Base-by-base conservation (phyloP, 116 monocot genomes). In the Trichopus zeylanicus region DNA sequence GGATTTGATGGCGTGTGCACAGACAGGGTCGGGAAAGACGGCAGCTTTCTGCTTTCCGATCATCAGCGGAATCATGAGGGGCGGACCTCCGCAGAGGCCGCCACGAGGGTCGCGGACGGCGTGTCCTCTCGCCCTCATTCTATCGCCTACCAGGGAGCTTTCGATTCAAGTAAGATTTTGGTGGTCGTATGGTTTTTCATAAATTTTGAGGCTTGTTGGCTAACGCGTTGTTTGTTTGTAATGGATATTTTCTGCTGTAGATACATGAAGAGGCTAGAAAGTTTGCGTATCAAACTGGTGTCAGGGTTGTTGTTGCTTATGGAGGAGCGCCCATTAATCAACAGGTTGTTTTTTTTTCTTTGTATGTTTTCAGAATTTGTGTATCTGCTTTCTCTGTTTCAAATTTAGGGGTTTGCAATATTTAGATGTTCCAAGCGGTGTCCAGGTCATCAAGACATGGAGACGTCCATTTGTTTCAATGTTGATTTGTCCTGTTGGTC, bases 41-140 rank as follows among this genome's bases (percentile, higher is more conserved):
- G 82, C 85, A 0, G 82, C 82, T 23, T 90, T 90, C 53, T 90
- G 90, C 70, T 90, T 90, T 37, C 85, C 90, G 4, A 90, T 90
- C 20, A 85, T 90, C n/a, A 70, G 76, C 33, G 79, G 90, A 27
- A 85, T 90, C 55, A 69, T 90, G 74, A 81, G 51, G 3, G 65
- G 67, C n/a, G 67, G 22, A 0, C 58, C 70, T 33, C 56, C 46
- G 15, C 76, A 68, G 51, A 67, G 62, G 67, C 65, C n/a, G n/a
- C n/a, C 69, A 0, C 54, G 79, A n/a, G 76, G 85, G 5, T 22
- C 76, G 10, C 70, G 85, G 30, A 85, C 76, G 1, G 78, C 64
- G 0, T 89, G 47, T 42, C 89, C 84, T 0, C 73, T 75, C 30
- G 84, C 81, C 0, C 71, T 89, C 57, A 89, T 89, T 26, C 53